These are phyloP conservation scores for Kalmanozyma brasiliensis DNA, from an alignment of 1,284 basidiomycete genomes.

Conservation along the genomic window DNA sequence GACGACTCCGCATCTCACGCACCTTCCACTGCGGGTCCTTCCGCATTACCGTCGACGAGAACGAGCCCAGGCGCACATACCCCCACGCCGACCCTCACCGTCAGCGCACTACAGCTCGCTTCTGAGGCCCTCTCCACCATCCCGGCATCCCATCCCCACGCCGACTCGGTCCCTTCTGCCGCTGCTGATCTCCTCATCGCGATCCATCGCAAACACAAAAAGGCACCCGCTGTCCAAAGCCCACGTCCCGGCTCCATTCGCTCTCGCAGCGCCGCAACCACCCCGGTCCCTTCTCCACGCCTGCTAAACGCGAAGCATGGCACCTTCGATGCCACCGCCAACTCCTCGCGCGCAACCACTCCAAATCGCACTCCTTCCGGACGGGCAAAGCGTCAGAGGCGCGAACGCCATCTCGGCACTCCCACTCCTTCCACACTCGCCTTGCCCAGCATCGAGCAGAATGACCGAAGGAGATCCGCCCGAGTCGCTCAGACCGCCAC, in stretches of 20 bases:
- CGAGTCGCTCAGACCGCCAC: slow-evolving; percentile 41
- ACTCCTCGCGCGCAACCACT: slow-evolving; percentile 32
- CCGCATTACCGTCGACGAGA: slow-evolving; percentile 10
- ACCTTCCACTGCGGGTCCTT: slow-evolving; percentile 12
- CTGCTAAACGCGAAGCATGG: slow-evolving; percentile 15
- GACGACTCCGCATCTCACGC: slow-evolving; percentile 2
- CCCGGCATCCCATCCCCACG: slow-evolving; percentile 1
- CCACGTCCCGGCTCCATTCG: slow-evolving; percentile 25
- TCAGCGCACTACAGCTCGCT: slow-evolving; percentile 34
- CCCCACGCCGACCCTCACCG: slow-evolving; percentile 18
- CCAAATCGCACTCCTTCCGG: slow-evolving; percentile 30
- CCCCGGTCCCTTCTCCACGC: slow-evolving; percentile 29
- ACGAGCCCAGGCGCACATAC: slow-evolving; percentile 24
- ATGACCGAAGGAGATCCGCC: slow-evolving; percentile 37
- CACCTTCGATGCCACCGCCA: slow-evolving; percentile 28
- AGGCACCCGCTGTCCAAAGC: slow-evolving; percentile 37
- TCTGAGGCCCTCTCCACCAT: slow-evolving; percentile 35
- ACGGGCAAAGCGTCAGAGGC: slow-evolving; percentile 29
- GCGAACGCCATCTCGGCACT: slow-evolving; percentile 26
- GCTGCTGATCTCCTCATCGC: slow-evolving; percentile 28
- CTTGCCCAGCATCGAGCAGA: slow-evolving; percentile 34
- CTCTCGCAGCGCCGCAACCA: slow-evolving; percentile 36
- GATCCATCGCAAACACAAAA: slow-evolving; percentile 29
- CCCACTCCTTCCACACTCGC: slow-evolving; percentile 4
- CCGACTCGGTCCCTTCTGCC: slow-evolving; percentile 9